Evolutionary conservation across 148 eudicot genomes (phyloP).

Genomic region (Cornus kousa): DNA sequence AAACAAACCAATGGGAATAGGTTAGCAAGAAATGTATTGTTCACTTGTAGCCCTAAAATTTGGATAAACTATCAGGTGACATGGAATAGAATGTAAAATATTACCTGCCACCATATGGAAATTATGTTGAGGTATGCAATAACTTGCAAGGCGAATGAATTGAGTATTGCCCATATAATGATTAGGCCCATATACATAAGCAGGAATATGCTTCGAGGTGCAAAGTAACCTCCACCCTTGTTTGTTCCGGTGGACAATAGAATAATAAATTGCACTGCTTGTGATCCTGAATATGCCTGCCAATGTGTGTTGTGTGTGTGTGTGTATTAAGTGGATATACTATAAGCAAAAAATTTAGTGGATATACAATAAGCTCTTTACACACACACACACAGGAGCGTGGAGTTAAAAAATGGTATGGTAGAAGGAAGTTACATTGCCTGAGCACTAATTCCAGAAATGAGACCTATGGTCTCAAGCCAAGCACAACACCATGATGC

Average conservation of each 20-base stretch:
- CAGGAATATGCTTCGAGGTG: slow-evolving; percentile 52
- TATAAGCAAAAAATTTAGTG: no score
- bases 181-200: slow-evolving; percentile 44
- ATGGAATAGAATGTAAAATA: background rate
- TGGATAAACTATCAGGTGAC: background rate
- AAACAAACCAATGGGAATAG: no score
- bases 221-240: slow-evolving; percentile 63
- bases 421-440: slow-evolving; percentile 12
- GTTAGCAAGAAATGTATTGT: no score
- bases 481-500: slow-evolving; percentile 76
- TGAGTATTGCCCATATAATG: slow-evolving; percentile 61
- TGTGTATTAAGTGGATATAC: no score
- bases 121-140: slow-evolving; percentile 53
- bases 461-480: slow-evolving; percentile 58
- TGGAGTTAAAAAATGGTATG: background rate
- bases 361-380: no score
- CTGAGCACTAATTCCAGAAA: slow-evolving; percentile 64
- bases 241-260: slow-evolving; percentile 56
- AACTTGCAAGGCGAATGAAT: slow-evolving; percentile 56
- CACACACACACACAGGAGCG: no score
- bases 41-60: background rate
- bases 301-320: background rate
- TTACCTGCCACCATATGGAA: slow-evolving; percentile 66
- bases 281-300: slow-evolving; percentile 64
- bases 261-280: slow-evolving; percentile 56